Evolutionary conservation across 768 basidiomycete species (phyloP), one percentile per base, ranked within the genome.

Genomic region (Fibroporia radiculosa): DNA sequence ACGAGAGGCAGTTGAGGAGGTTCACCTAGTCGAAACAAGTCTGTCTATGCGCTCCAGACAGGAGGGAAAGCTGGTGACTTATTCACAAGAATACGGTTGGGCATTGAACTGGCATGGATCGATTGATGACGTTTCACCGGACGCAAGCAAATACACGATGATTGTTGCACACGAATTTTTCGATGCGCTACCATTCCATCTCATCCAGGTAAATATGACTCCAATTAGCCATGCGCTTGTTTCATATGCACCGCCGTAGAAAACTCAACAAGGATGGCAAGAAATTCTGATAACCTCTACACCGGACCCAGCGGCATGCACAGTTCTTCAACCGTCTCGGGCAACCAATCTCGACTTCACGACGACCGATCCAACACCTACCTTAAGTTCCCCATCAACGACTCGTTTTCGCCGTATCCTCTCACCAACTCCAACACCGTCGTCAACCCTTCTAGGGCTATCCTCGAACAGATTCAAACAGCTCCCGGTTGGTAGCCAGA

Each of bases 101-200:
- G 41, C 64, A 2, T 45, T 90, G 31, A 56, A 72, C 1, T 97
- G 93, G 92, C 76, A 85, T 52, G 74, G 84, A 44, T 70, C 77
- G 0, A 64, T 96, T 14, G 77, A 84, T 29, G 80, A 90, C 14
- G 64, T 99, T 1, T 63, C 73, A 0, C 64, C 58, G 2, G 66
- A 68, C 48, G 54, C 70, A 14, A 65, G 68, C 8, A 59, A 62
- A 40, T 97, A 82, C 62, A 93, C 92, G 0, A 80, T 96, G 70
- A 62, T 96, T 19, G 67, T 97, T 13, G 96, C 96, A 0, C 93
- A 99, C 62, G 96, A 98, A 58, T 95, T 98, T 66, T 98, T 99
- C 50, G 96, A 98, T 60, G 93, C 93, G 0, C 71, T 99, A 34
- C 95, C 96, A 0, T 81, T 97, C 37, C 89, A 96, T 62, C 68